Evolutionary conservation across 2,329 filamentous ascomycete genomes (phyloP).

Genomic region (Biscogniauxia marginata): DNA sequence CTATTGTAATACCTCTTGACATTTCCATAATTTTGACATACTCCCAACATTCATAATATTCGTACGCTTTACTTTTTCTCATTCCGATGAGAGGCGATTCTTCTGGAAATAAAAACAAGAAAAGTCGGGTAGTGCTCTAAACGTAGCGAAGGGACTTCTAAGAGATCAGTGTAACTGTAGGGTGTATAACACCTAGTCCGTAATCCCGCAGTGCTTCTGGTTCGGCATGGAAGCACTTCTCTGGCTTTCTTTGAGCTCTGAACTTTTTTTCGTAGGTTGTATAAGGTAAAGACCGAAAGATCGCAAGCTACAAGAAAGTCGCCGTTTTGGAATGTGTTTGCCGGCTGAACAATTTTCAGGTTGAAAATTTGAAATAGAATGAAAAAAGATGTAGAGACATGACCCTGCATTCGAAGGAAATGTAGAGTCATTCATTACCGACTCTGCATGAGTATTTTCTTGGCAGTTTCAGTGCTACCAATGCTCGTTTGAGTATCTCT

Average conservation of each 20-base stretch:
- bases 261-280: not conserved
- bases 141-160: not conserved
- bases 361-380: not conserved
- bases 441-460: constrained; percentile 48
- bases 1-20: constrained; percentile 5
- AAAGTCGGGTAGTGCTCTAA: not conserved
- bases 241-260: not conserved
- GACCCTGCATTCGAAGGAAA: not conserved
- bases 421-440: constrained; percentile 18
- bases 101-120: not conserved
- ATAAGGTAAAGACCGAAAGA: not conserved
- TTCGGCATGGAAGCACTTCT: not conserved
- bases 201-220: not conserved
- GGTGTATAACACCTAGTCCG: too few relatives aligned
- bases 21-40: constrained; percentile 3
- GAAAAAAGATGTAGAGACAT: not conserved
- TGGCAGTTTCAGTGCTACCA: constrained; percentile 63
- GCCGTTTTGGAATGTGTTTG: not conserved
- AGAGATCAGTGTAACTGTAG: not conserved
- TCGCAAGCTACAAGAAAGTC: not conserved
- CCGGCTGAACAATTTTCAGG: not conserved
- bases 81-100: not conserved
- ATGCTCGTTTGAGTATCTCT: constrained; percentile 61
- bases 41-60: constrained; percentile 8
- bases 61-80: constrained; percentile 9